Conservation (phyloP, 768 basidiomycete species). For the Agaricus blazei region DNA sequence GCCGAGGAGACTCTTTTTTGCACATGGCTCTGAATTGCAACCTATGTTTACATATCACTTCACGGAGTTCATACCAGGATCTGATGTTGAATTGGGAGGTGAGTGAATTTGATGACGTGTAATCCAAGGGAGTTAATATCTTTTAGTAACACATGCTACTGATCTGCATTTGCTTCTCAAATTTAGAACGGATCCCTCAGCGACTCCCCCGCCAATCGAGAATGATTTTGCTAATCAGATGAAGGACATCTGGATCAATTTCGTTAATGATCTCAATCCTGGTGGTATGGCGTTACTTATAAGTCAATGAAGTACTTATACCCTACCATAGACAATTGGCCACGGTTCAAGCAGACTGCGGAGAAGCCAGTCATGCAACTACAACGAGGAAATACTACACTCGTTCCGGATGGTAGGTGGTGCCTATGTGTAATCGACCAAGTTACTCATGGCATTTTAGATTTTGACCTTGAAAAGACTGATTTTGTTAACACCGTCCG, state of each 20-base stretch:
- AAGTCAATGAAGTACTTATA: too few relatives aligned
- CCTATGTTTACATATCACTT: conserved; percentile 53
- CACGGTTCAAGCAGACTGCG: too few relatives aligned
- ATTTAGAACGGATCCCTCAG: conserved; percentile 33
- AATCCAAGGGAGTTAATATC: not conserved
- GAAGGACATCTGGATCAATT: conserved; percentile 51
- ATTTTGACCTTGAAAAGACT: too few relatives aligned
- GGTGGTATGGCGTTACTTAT: conserved; percentile 31
- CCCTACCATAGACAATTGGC: too few relatives aligned
- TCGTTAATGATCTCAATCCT: conserved; percentile 51
- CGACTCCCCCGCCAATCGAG: conserved; percentile 28
- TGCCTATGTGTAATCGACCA: too few relatives aligned
- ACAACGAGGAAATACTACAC: too few relatives aligned
- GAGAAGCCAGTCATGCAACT: too few relatives aligned
- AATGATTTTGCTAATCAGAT: conserved; percentile 40
- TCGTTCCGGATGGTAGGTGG: too few relatives aligned
- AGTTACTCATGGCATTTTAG: too few relatives aligned
- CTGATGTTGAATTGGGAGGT: conserved; percentile 45
- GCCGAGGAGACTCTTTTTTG: conserved; percentile 44
- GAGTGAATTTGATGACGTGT: not conserved
- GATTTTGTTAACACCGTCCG: too few relatives aligned
- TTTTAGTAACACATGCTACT: conserved; percentile 42
- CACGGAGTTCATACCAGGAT: conserved; percentile 52
- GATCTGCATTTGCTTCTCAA: conserved; percentile 35
- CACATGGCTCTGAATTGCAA: conserved; percentile 40